Base-by-base conservation (phyloP, 331 rosid genomes). In the Spiraea crenata region DNA sequence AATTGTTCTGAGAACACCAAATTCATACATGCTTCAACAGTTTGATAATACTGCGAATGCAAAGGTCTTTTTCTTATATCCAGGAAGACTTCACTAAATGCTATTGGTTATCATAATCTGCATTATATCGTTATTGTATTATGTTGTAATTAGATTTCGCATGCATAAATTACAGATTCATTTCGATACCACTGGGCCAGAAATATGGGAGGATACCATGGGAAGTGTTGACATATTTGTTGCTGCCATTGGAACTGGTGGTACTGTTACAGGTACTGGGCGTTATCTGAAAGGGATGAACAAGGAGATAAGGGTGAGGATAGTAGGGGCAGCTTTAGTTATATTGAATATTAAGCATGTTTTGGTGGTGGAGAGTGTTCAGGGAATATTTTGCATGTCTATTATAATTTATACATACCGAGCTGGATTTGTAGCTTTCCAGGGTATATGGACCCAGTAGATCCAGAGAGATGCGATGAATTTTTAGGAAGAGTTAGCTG, bases 121-220 rank as follows among this genome's bases (percentile, higher is more conserved):
- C 9, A 13, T 25, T 35, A 11, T 54, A 0, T 19, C 4, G n/a
- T 6, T 39, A 71, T 6, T 5, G 37, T 77, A 31, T 49, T 1
- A 4, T 59, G 38, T 7, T 59, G 35, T 81, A 49, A 65, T 79
- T 76, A 65, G 70, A 67, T 67, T 69, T 68, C 72, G 76, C 73
- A 81, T 82, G 67, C 64, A 47, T 68, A 76, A 84, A 82, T 84
- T 85, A 77, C 99, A 90, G 97, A 86, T 91, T 71, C 99, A 93
- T 89, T 93, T 89, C 71, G 91, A 90, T 84, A 87, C 97, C 73
- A 93, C 99, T 61, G 99, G 97, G 64, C 99, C 99, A 66, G 99
- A 93, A 82, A 90, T 93, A 84, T 93, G 99, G 99, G 97, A 90
- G 86, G 99, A 93, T 76, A 93, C 99, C 72, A 54, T 93, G 85